Conservation (phyloP, 176 grass and related monocot species). For the Poa annua region DNA sequence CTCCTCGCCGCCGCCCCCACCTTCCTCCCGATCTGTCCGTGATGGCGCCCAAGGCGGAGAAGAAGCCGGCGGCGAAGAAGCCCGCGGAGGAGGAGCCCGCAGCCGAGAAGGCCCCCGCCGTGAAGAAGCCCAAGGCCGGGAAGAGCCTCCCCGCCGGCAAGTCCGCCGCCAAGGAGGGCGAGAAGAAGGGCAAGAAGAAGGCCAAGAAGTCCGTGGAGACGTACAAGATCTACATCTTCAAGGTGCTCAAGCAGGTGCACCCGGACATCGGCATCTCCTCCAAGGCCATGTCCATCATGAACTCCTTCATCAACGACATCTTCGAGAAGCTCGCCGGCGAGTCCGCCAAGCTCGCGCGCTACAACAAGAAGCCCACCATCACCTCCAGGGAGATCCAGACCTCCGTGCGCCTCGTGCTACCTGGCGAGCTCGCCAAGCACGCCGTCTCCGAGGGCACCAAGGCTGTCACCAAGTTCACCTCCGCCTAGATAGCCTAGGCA, state of each 20-base stretch:
- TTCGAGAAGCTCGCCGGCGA: constrained; percentile 80
- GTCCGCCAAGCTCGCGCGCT: constrained; percentile 44
- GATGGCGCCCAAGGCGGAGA: constrained; percentile 58
- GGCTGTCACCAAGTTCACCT: constrained; percentile 68
- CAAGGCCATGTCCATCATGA: constrained; percentile 99
- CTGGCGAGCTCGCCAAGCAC: constrained; percentile 69
- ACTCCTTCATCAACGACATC: constrained; percentile 91
- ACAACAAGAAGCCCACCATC: constrained; percentile 77
- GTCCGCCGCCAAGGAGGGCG: constrained; percentile 30
- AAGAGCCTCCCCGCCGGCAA: constrained; percentile 37
- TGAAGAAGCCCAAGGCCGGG: constrained; percentile 33
- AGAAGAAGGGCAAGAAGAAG: constrained; percentile 52
- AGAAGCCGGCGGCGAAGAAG: constrained; percentile 55
- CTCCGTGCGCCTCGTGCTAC: constrained; percentile 67
- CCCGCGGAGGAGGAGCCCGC: constrained; percentile 31
- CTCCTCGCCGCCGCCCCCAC: not conserved
- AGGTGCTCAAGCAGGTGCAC: constrained; percentile 95
- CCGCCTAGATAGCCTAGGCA: constrained; percentile 36
- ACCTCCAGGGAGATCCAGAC: constrained; percentile 69
- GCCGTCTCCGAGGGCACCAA: constrained; percentile 66
- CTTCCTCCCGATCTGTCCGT: not conserved
- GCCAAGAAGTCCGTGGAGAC: constrained; percentile 65
- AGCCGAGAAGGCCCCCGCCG: constrained; percentile 11
- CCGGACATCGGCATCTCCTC: constrained; percentile 87
- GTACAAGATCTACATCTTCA: constrained; percentile 97